A percentile compares a stretch with the other conserved stretches of the same genome.
Conservation (phyloP, 164 flowering plant species). For the Macadamia integrifolia region DNA sequence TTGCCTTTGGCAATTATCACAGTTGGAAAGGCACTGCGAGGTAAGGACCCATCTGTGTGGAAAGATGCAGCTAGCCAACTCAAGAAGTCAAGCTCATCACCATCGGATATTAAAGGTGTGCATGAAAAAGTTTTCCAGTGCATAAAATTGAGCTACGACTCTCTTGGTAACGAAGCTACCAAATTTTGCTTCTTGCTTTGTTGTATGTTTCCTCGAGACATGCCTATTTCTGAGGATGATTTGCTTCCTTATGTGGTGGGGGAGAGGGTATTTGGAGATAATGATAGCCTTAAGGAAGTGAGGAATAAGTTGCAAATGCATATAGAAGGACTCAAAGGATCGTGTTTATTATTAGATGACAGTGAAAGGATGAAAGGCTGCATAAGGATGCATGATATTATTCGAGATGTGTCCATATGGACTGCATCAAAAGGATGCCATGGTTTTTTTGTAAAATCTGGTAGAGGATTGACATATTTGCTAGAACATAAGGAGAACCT, state of each 20-base stretch:
- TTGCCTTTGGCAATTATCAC: conserved; percentile 21
- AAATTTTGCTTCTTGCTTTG: conserved; percentile 22
- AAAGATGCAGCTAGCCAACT: conserved; percentile 4
- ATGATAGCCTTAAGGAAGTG: not conserved
- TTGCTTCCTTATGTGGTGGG: not conserved
- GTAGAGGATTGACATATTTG: no score
- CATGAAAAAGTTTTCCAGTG: not conserved
- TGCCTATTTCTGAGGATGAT: not conserved
- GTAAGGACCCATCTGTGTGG: conserved; percentile 8
- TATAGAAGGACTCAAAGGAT: conserved; percentile 5
- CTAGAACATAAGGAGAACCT: no score
- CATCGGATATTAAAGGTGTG: no score
- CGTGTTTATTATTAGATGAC: not conserved
- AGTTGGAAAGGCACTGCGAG: conserved; percentile 16
- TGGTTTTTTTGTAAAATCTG: no score
- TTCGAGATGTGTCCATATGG: conserved; percentile 5
- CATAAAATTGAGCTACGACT: conserved; percentile 17
- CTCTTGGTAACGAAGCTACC: conserved; percentile 4
- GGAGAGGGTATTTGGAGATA: not conserved
- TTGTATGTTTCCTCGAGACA: conserved; percentile 18
- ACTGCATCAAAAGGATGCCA: no score
- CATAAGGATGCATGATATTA: conserved; percentile 9
- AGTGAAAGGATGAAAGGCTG: not conserved
- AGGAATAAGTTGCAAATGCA: not conserved
- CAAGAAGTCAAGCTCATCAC: not conserved